A percentile compares a stretch with the other conserved stretches of the same genome.
Conservation (phyloP, 371 early-diverging fungal genomes). For the Dipsacomyces acuminosporus region DNA sequence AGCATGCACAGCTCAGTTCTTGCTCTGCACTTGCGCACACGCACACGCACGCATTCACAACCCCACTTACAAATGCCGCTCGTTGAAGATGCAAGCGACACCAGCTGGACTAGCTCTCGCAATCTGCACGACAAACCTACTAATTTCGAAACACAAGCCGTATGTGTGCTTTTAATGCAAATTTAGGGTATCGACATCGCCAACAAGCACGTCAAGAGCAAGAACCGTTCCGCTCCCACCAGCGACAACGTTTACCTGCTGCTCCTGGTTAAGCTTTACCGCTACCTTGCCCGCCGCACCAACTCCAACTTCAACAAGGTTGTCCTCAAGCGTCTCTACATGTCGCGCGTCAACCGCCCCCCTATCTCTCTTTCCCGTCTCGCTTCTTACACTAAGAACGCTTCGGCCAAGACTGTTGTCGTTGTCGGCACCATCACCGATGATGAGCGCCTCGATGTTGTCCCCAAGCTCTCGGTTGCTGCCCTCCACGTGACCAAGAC, state of each 20-base stretch:
- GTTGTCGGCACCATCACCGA: constrained; percentile 96
- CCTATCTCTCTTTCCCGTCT: constrained; percentile 91
- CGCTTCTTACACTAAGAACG: constrained; percentile 53
- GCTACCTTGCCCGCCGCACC: constrained; percentile 98
- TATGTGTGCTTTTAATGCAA: too few species aligned
- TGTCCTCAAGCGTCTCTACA: constrained; percentile 95
- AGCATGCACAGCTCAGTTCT: too few species aligned
- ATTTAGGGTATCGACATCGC: constrained; percentile 92
- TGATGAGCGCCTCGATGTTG: constrained; percentile 86
- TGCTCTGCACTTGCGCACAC: too few species aligned
- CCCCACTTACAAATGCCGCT: too few species aligned
- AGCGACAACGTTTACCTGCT: constrained; percentile 91
- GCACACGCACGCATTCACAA: too few species aligned
- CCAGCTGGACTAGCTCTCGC: background rate
- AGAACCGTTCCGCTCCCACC: constrained; percentile 79
- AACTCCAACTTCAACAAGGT: constrained; percentile 97
- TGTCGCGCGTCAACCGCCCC: constrained; percentile 96
- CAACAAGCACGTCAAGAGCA: constrained; percentile 94
- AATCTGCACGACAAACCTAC: too few species aligned
- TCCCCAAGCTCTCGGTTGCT: constrained; percentile 94
- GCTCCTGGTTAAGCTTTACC: constrained; percentile 97
- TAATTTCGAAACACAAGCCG: too few species aligned
- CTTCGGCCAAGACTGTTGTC: constrained; percentile 80
- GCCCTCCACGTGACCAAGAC: constrained; percentile 93
- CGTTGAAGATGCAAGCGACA: too few species aligned